A percentile compares a stretch with the other conserved stretches of the same genome.
These are phyloP conservation scores for Sideroxylon spinosum DNA, from an alignment of 179 eudicot species.

Conservation along the genomic window DNA sequence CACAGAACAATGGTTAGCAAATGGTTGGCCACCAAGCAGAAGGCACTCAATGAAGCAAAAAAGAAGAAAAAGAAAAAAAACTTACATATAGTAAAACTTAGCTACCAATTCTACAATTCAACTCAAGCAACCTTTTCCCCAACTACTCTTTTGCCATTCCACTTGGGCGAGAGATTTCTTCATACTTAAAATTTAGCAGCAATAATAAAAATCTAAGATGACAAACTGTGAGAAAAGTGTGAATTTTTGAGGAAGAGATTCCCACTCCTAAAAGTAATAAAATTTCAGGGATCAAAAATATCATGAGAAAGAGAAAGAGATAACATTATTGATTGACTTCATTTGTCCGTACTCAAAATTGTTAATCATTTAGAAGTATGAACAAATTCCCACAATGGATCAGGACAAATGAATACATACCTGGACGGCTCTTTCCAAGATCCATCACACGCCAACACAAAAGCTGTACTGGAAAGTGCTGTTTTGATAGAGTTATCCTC, in stretches of 20 bases:
- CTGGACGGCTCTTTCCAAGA: slow-evolving; percentile 88
- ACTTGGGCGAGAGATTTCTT: not conserved
- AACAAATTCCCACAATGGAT: not conserved
- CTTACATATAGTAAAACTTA: not conserved
- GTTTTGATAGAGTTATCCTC: slow-evolving; percentile 66
- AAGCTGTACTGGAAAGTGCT: slow-evolving; percentile 62
- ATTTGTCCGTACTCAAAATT: not conserved
- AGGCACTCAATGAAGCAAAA: not conserved
- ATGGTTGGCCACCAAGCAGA: slow-evolving; percentile 8
- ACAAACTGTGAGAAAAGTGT: not conserved
- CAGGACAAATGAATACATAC: slow-evolving; percentile 35
- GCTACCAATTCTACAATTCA: not conserved
- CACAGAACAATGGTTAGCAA: not conserved
- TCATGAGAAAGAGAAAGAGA: not conserved
- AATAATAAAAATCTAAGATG: not conserved
- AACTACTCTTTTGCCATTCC: not conserved
- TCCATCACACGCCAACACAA: slow-evolving; percentile 77
- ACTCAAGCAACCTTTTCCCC: not conserved
- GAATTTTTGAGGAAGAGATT: not conserved
- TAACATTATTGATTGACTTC: slow-evolving; percentile 5
- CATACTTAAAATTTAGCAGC: not conserved
- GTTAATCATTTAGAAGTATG: not conserved
- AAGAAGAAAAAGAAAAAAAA: too few species aligned
- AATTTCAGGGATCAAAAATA: not conserved
- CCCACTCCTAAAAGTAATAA: not conserved